phyloP scores from a whole-genome alignment of 2,329 filamentous ascomycete genomes.

The Acrodontium crateriforme region DNA sequence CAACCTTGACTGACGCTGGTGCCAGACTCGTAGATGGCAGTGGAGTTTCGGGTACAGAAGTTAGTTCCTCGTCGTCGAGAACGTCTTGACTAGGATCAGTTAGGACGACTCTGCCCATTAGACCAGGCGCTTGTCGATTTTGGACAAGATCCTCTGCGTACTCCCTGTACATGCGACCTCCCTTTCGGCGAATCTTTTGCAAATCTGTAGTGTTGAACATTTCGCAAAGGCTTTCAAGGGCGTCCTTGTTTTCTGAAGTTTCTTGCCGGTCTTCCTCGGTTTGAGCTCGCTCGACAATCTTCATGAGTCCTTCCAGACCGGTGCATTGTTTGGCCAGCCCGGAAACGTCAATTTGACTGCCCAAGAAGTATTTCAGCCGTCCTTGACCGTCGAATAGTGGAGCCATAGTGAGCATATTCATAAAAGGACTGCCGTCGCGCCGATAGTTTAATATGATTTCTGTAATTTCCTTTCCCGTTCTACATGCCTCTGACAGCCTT shows the following conservation, averaged over 20 bases:
- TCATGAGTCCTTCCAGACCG: slow-evolving; percentile 24
- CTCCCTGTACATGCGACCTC: slow-evolving; percentile 17
- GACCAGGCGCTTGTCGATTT: too few species aligned
- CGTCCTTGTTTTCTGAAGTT: not conserved
- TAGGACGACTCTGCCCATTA: too few species aligned
- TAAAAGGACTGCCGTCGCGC: slow-evolving; percentile 26
- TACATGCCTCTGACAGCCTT: slow-evolving; percentile 24
- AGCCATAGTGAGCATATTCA: slow-evolving; percentile 28
- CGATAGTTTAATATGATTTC: slow-evolving; percentile 32
- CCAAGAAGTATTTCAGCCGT: slow-evolving; percentile 26
- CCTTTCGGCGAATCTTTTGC: slow-evolving; percentile 8
- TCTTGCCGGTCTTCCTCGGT: too few species aligned
- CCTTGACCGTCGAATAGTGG: slow-evolving; percentile 30
- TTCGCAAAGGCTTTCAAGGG: not conserved
- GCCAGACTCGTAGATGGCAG: too few species aligned
- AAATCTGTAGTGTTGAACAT: slow-evolving; percentile 11
- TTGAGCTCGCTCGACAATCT: slow-evolving; percentile 21
- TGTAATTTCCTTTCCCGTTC: slow-evolving; percentile 27
- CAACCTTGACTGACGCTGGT: slow-evolving; percentile 20
- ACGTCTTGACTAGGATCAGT: slow-evolving; percentile 21
- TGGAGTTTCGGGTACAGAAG: too few species aligned
- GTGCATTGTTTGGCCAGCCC: slow-evolving; percentile 23
- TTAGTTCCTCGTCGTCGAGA: slow-evolving; percentile 11
- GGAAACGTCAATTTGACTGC: slow-evolving; percentile 27
- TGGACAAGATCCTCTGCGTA: slow-evolving; percentile 7